Percentiles rank a stretch among this genome's conserved stretches.
Conservation (phyloP, 2,329 filamentous ascomycete genomes). For the Apiospora saccharicola region DNA sequence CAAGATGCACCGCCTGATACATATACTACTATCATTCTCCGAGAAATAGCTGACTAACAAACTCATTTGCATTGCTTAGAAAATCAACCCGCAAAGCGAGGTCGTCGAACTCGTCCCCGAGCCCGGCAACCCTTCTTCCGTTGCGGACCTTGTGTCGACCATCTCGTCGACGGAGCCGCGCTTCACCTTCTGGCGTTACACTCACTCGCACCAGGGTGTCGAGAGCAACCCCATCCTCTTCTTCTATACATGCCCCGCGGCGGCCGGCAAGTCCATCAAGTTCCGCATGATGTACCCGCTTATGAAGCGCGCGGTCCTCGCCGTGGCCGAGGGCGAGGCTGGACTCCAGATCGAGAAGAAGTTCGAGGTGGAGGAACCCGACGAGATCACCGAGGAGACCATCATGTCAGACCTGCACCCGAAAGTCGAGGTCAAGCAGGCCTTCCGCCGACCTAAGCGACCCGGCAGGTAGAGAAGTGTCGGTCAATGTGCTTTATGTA, state of each 20-base stretch:
- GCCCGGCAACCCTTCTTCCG: conserved; percentile 58
- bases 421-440: conserved; percentile 69
- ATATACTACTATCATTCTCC: conserved; percentile 26
- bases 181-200: conserved; percentile 79
- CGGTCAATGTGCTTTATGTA: neutral
- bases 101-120: conserved; percentile 69
- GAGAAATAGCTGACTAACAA: conserved; percentile 24
- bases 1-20: neutral
- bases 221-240: conserved; percentile 72
- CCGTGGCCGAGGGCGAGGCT: conserved; percentile 70
- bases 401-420: conserved; percentile 74
- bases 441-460: conserved; percentile 80
- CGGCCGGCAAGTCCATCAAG: conserved; percentile 74
- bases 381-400: conserved; percentile 72
- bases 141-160: conserved; percentile 62
- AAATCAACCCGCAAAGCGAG: conserved; percentile 76
- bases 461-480: conserved; percentile 64
- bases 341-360: conserved; percentile 74
- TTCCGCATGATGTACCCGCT: conserved; percentile 85
- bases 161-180: conserved; percentile 76
- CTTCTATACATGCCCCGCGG: conserved; percentile 81
- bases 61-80: conserved; percentile 50
- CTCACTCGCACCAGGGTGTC: conserved; percentile 60
- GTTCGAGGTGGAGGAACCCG: conserved; percentile 71
- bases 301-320: conserved; percentile 71